Evolutionary conservation across 2,329 filamentous ascomycete genomes (phyloP), one percentile per base, ranked within the genome.

Genomic region (Penicillium psychrosexuale): DNA sequence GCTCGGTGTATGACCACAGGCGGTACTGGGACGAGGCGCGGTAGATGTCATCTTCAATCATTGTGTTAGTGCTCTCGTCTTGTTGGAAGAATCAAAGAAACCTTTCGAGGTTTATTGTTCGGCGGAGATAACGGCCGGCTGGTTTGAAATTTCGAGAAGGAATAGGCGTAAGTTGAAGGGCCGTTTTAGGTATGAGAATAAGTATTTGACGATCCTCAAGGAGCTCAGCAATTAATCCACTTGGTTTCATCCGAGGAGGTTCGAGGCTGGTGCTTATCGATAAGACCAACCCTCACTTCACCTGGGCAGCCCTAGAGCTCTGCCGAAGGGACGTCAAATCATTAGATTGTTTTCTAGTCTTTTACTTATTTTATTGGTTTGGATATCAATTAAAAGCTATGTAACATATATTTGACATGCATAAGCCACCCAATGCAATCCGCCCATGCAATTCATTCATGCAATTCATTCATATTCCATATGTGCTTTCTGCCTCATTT

Each of bases 41-140:
- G 76, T 97, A 99, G 52, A 92, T 82, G 63, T 90, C 89, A 75
- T 99, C 94, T 81, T 99, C 94, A 58, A 85, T 89, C 84, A 95
- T 90, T 58, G 43, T 74, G 61, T 22, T 24, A 36, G 44, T 43
- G 42, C 27, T 37, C n/a, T 42, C 47, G 22, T 15, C 15, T 22
- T 47, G 9, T 19, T 11, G 8, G 24, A 49, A 33, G 24, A 17
- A n/a, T 36, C 12, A 24, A 42, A 42, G 30, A 42, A 39, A 28
- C n/a, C 24, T 36, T 22, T 24, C 22, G 22, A 24, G 22, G 22
- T 24, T 24, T 28, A 24, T 30, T 47, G 7, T 17, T 30, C 3
- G 15, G 13, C n/a, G n/a, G 28, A 22, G 30, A 33, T 30, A 22
- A n/a, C 19, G n/a, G 12, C 12, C 4, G 27, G 8, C 19, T 27